These are phyloP conservation scores for Halophytophthora batemanensis DNA, from an alignment of 352 stramenopile genomes.

Conservation along the genomic window DNA sequence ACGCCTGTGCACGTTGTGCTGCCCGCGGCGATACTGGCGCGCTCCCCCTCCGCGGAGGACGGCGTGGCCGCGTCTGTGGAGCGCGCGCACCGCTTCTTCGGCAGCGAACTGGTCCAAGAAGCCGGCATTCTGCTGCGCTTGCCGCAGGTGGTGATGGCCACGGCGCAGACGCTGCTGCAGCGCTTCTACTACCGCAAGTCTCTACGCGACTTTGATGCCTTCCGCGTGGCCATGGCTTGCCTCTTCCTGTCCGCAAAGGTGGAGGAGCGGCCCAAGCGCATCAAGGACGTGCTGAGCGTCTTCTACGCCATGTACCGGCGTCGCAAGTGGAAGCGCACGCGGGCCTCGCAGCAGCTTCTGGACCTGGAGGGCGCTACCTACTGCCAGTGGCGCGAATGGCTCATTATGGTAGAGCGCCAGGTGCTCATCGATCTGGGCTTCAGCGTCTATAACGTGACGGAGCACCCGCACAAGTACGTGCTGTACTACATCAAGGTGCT, in stretches of 20 bases:
- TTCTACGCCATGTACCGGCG: constrained; percentile 87
- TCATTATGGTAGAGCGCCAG: constrained; percentile 87
- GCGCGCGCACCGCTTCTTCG: constrained; percentile 74
- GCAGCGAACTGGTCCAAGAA: constrained; percentile 90
- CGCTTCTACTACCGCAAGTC: constrained; percentile 90
- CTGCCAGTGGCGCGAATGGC: constrained; percentile 73
- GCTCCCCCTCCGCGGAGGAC: constrained; percentile 51
- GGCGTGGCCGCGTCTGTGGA: constrained; percentile 35
- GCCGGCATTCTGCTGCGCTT: constrained; percentile 81
- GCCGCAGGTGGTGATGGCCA: constrained; percentile 89
- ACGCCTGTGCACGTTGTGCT: constrained; percentile 46
- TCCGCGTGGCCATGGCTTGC: constrained; percentile 85
- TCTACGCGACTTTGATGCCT: constrained; percentile 84
- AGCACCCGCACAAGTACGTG: constrained; percentile 93
- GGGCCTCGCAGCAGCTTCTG: constrained; percentile 60
- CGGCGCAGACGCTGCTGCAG: constrained; percentile 89
- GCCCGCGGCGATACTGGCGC: constrained; percentile 30
- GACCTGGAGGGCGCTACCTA: constrained; percentile 61
- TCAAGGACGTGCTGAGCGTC: constrained; percentile 81
- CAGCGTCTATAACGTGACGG: constrained; percentile 89
- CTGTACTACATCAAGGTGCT: constrained; percentile 92
- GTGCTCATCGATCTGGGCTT: constrained; percentile 93
- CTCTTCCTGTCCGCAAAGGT: constrained; percentile 89
- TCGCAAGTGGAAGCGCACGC: constrained; percentile 53
- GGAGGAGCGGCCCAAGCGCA: constrained; percentile 81